These are phyloP conservation scores for Periconia digitata DNA, from an alignment of 2,329 filamentous ascomycete genomes.

Conservation along the genomic window DNA sequence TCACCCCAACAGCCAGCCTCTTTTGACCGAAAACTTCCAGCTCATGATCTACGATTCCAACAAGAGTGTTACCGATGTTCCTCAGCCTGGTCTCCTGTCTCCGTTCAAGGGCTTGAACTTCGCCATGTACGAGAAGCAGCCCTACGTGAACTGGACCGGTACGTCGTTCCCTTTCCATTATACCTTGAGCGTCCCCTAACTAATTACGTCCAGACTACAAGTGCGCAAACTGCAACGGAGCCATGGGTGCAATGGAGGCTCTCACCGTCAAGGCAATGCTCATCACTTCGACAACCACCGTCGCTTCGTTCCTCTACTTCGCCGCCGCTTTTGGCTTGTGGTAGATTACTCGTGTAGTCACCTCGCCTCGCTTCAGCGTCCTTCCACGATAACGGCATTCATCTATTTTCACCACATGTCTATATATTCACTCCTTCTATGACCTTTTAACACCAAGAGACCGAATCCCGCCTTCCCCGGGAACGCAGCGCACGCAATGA, in stretches of 20 bases:
- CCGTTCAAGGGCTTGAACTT: slow-evolving; percentile 57
- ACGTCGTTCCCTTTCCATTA: slow-evolving; percentile 26
- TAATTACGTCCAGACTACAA: slow-evolving; percentile 47
- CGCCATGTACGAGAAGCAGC: slow-evolving; percentile 63
- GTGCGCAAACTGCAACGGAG: slow-evolving; percentile 60
- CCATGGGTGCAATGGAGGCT: slow-evolving; percentile 55
- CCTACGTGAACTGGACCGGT: slow-evolving; percentile 54
- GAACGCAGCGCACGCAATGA: slow-evolving; percentile 5
- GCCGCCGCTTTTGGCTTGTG: slow-evolving; percentile 48
- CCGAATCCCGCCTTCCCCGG: not conserved
- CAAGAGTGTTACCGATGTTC: slow-evolving; percentile 53
- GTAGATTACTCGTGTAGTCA: slow-evolving; percentile 15
- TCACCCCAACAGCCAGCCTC: slow-evolving; percentile 40
- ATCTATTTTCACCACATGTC: slow-evolving; percentile 10
- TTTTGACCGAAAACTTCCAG: slow-evolving; percentile 64
- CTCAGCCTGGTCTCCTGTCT: slow-evolving; percentile 58
- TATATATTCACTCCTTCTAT: slow-evolving; percentile 21
- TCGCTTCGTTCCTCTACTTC: slow-evolving; percentile 60
- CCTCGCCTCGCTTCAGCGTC: slow-evolving; percentile 4
- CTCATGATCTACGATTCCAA: slow-evolving; percentile 63
- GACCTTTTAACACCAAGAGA: slow-evolving; percentile 4
- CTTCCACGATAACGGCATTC: slow-evolving; percentile 17
- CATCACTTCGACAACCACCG: slow-evolving; percentile 58
- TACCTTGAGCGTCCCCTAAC: not conserved
- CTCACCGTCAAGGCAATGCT: slow-evolving; percentile 59